These are phyloP conservation scores for Trifolium pratense DNA, from an alignment of 306 rosid species.

Conservation along the genomic window DNA sequence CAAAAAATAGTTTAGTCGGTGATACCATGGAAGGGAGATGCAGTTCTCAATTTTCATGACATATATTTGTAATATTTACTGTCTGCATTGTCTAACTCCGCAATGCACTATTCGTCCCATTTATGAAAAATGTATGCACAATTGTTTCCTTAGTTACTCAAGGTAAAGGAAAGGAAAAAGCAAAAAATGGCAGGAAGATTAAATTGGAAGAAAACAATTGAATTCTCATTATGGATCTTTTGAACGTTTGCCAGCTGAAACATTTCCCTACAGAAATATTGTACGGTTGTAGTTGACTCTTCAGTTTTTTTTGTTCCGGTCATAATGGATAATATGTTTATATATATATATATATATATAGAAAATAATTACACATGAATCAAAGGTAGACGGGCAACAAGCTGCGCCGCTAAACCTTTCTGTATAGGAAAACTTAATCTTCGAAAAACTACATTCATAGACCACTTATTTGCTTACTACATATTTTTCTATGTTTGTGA, in stretches of 20 bases:
- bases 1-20: slow-evolving; percentile 27
- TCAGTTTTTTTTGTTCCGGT: slow-evolving; percentile 28
- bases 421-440: no score
- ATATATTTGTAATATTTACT: slow-evolving; percentile 32
- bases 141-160: slow-evolving; percentile 1
- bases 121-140: slow-evolving; percentile 21
- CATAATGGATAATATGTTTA: no score
- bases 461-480: no score
- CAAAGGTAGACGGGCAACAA: no score
- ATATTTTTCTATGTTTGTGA: slow-evolving; percentile 5
- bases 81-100: slow-evolving; percentile 18
- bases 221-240: slow-evolving; percentile 31
- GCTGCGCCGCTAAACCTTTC: no score
- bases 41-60: slow-evolving; percentile 37
- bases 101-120: slow-evolving; percentile 33
- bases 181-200: neutral
- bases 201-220: slow-evolving; percentile 30
- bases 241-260: slow-evolving; percentile 29
- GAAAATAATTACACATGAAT: no score
- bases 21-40: slow-evolving; percentile 40
- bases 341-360: no score
- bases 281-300: slow-evolving; percentile 28
- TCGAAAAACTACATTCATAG: no score
- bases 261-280: slow-evolving; percentile 3
- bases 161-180: slow-evolving; percentile 1